These are phyloP conservation scores for Alternaria sp. DNA, from an alignment of 2,329 filamentous ascomycete genomes.

Conservation along the genomic window DNA sequence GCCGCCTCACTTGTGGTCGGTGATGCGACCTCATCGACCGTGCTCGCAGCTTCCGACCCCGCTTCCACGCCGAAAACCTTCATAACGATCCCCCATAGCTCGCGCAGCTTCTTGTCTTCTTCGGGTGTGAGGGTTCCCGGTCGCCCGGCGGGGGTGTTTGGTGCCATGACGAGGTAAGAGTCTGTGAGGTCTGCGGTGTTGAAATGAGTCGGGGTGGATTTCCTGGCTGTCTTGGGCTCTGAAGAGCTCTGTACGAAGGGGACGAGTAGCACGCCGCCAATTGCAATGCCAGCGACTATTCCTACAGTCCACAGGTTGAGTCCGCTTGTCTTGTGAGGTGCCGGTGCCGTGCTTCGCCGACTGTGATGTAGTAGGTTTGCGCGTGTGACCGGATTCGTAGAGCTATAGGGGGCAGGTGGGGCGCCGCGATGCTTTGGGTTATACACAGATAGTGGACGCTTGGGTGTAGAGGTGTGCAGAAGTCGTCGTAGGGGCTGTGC, in stretches of 20 bases:
- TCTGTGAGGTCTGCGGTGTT: conserved; percentile 31
- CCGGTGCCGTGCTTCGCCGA: conserved; percentile 5
- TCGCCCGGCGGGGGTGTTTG: conserved; percentile 68
- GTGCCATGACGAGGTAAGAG: conserved; percentile 49
- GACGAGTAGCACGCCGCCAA: conserved; percentile 41
- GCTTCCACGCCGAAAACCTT: conserved; percentile 69
- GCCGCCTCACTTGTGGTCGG: conserved; percentile 14
- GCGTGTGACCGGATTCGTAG: conserved; percentile 13
- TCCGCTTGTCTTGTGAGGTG: conserved; percentile 30
- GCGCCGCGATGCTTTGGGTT: conserved; percentile 17
- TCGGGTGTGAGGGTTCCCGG: conserved; percentile 88
- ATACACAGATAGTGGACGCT: conserved; percentile 11
- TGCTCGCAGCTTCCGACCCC: conserved; percentile 34
- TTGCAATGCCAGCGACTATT: conserved; percentile 40
- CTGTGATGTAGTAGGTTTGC: conserved; percentile 14
- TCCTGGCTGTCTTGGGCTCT: conserved; percentile 9
- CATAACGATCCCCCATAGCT: conserved; percentile 81
- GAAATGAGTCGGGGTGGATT: conserved; percentile 21
- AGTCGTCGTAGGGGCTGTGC: conserved; percentile 22
- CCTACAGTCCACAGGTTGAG: conserved; percentile 33
- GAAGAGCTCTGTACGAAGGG: conserved; percentile 23
- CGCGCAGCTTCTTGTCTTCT: conserved; percentile 84
- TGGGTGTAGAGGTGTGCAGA: conserved; percentile 5
- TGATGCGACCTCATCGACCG: conserved; percentile 21
- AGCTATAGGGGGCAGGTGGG: conserved; percentile 19